phyloP scores from a whole-genome alignment of 768 basidiomycete genomes.

The Phallus indusiatus region DNA sequence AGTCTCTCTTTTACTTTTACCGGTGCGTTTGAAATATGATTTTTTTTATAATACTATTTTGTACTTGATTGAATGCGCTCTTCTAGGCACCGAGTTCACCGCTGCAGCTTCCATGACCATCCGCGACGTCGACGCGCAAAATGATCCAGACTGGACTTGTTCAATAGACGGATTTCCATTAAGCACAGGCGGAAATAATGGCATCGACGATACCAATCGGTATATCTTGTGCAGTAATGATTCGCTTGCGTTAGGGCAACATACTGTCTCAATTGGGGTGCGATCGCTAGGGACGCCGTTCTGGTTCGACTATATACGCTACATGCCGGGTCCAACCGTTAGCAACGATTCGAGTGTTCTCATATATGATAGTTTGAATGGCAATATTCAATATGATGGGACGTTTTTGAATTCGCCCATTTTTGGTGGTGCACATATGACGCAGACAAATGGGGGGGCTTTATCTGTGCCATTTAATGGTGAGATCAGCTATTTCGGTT shows the following conservation, averaged over 20 bases:
- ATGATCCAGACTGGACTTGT: neutral
- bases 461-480: neutral
- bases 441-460: neutral
- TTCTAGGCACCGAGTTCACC: neutral
- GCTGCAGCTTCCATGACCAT: neutral
- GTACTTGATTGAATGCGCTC: neutral
- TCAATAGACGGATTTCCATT: neutral
- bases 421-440: neutral
- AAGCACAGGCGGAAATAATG: neutral
- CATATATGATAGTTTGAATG: neutral
- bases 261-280: neutral
- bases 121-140: neutral
- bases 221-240: neutral
- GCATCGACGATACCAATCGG: neutral
- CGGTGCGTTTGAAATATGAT: neutral
- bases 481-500: neutral
- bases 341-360: neutral
- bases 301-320: neutral
- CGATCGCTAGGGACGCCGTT: neutral
- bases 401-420: neutral
- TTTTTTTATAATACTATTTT: neutral
- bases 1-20: neutral
- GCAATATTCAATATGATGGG: neutral
- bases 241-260: neutral
- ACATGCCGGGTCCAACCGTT: neutral